Conservation (phyloP, 768 basidiomycete species). For the Kwoniella sp. region DNA sequence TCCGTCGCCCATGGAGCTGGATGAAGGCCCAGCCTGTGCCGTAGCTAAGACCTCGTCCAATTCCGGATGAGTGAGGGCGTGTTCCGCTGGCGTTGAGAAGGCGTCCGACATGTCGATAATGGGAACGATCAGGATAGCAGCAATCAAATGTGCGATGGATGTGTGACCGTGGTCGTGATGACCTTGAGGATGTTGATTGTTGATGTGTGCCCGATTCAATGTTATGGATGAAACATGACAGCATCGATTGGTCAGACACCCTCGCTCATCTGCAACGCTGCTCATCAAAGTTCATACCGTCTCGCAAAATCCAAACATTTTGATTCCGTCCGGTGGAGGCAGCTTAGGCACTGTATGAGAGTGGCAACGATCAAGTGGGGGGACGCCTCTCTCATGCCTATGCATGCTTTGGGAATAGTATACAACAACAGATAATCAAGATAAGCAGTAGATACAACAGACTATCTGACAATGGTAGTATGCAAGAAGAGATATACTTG, state of each 20-base stretch:
- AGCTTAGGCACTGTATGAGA: not conserved
- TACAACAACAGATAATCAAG: slow-evolving; percentile 1
- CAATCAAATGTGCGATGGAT: too few relatives aligned
- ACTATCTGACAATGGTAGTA: not conserved
- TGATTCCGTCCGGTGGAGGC: slow-evolving; percentile 11
- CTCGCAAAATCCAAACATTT: slow-evolving; percentile 9
- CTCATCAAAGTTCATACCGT: too few relatives aligned
- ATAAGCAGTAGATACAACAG: slow-evolving; percentile 1
- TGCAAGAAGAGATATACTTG: not conserved
- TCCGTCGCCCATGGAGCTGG: slow-evolving; percentile 34
- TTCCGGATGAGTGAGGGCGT: slow-evolving; percentile 51
- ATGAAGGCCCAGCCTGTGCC: slow-evolving; percentile 32
- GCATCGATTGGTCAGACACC: not conserved
- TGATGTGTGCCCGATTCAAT: not conserved
- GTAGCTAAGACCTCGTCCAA: slow-evolving; percentile 11
- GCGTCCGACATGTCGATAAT: slow-evolving; percentile 32
- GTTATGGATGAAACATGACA: not conserved
- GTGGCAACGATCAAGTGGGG: too few relatives aligned
- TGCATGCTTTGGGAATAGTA: not conserved
- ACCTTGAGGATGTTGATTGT: too few relatives aligned
- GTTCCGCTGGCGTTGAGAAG: slow-evolving; percentile 52
- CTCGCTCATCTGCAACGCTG: too few relatives aligned
- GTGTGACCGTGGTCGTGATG: too few relatives aligned
- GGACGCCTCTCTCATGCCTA: too few relatives aligned
- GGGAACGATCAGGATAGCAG: too few relatives aligned